A percentile compares a stretch with the other conserved stretches of the same genome.
Conservation (phyloP, 2,329 filamentous ascomycete genomes). For the Venturia aucupariae region DNA sequence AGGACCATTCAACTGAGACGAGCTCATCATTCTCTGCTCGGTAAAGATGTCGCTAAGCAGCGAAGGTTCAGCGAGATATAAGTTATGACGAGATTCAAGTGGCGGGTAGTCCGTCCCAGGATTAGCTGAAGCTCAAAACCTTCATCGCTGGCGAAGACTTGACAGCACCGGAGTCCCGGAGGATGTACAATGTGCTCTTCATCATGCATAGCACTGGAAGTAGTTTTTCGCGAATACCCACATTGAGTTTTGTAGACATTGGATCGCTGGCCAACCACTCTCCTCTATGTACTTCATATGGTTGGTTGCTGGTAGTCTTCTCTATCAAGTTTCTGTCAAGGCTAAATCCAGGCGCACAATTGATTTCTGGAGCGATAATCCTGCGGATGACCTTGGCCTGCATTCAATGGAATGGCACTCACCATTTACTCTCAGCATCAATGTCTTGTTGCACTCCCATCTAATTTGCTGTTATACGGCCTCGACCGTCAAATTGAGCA, state of each 20-base stretch:
- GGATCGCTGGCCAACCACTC: not conserved
- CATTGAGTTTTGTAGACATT: not conserved
- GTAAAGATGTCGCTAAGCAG: not conserved
- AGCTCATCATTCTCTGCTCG: not conserved
- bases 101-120: not conserved
- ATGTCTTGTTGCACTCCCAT: too few species aligned
- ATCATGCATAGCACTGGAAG: not conserved
- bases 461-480: too few species aligned
- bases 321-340: not conserved
- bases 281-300: not conserved
- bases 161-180: not conserved
- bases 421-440: too few species aligned
- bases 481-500: not conserved
- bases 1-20: not conserved
- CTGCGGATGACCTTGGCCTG: too few species aligned
- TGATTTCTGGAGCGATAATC: not conserved
- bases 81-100: too few species aligned
- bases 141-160: not conserved
- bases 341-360: not conserved
- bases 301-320: not conserved
- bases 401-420: too few species aligned
- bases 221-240: conserved; percentile 6
- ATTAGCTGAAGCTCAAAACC: not conserved
- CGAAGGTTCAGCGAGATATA: too few species aligned
- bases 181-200: not conserved